These are phyloP conservation scores for Pseudevernia furfuracea DNA, from an alignment of 495 filamentous ascomycete species.

Conservation along the genomic window DNA sequence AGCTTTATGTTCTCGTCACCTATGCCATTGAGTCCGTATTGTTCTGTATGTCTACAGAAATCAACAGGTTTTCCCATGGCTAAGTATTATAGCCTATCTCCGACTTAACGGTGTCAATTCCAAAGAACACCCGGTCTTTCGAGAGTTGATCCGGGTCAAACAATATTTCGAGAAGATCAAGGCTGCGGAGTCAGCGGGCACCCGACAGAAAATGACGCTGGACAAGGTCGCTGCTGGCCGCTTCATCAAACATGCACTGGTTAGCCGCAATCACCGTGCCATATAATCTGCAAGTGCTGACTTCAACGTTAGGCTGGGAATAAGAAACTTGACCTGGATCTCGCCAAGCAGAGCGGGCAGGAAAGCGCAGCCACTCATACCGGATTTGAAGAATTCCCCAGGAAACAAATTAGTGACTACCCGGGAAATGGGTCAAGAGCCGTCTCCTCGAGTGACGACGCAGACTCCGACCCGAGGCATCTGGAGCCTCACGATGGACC, in stretches of 20 bases:
- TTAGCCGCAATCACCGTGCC: slow-evolving; percentile 29
- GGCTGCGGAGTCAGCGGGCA: slow-evolving; percentile 45
- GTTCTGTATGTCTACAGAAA: slow-evolving; percentile 53
- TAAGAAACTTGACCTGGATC: slow-evolving; percentile 49
- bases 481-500: neutral
- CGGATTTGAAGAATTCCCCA: slow-evolving; percentile 37
- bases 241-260: slow-evolving; percentile 73
- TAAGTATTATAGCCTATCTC: slow-evolving; percentile 56
- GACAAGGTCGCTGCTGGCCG: slow-evolving; percentile 74
- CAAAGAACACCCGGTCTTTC: slow-evolving; percentile 75
- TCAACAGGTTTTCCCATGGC: neutral
- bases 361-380: slow-evolving; percentile 46
- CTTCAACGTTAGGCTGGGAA: slow-evolving; percentile 49
- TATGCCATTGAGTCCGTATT: slow-evolving; percentile 89
- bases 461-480: neutral
- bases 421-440: neutral
- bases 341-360: slow-evolving; percentile 46
- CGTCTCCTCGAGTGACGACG: neutral
- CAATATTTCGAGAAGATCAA: slow-evolving; percentile 95
- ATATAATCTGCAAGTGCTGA: neutral
- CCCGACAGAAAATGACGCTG: slow-evolving; percentile 51
- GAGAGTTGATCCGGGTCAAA: slow-evolving; percentile 74
- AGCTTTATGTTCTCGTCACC: slow-evolving; percentile 73
- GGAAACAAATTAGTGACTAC: slow-evolving; percentile 26
- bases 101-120: slow-evolving; percentile 71